Conservation (phyloP, 352 stramenopile species). For the Phytopythium montanum region DNA sequence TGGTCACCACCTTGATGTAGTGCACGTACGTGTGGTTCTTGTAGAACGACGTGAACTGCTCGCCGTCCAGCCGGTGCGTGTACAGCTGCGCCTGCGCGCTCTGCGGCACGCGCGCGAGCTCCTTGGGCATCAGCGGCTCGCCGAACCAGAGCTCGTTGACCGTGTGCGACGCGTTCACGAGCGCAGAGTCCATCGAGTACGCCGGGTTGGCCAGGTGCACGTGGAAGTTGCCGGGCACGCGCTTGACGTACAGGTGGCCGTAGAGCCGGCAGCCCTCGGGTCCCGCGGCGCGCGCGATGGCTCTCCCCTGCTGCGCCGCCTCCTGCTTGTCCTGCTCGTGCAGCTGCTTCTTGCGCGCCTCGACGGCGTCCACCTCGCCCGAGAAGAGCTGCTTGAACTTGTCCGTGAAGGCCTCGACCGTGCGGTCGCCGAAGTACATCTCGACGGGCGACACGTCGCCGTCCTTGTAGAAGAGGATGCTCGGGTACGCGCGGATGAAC, state of each 20-base stretch:
- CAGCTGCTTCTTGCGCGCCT: constrained; percentile 90
- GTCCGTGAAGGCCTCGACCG: constrained; percentile 85
- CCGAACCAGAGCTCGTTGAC: constrained; percentile 98
- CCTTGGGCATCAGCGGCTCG: constrained; percentile 46
- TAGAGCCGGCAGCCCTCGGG: constrained; percentile 79
- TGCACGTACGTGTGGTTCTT: constrained; percentile 98
- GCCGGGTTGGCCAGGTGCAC: constrained; percentile 97
- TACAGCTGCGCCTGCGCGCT: constrained; percentile 89
- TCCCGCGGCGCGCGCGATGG: constrained; percentile 53
- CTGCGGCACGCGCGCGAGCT: constrained; percentile 79
- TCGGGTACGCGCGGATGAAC: constrained; percentile 96
- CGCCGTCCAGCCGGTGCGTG: constrained; percentile 92
- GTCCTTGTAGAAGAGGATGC: constrained; percentile 95
- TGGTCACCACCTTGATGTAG: constrained; percentile 99
- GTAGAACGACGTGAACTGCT: constrained; percentile 87
- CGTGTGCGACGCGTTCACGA: constrained; percentile 94
- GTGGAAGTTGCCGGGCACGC: constrained; percentile 98
- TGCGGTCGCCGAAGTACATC: constrained; percentile 95
- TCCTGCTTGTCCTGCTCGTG: constrained; percentile 92
- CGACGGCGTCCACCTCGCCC: constrained; percentile 64
- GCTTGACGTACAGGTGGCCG: constrained; percentile 80
- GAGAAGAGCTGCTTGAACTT: constrained; percentile 90
- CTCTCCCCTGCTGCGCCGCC: constrained; percentile 46
- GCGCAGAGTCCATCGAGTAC: constrained; percentile 82
- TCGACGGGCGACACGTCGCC: constrained; percentile 89